A percentile compares a stretch with the other conserved stretches of the same genome.
Conservation (phyloP, 345 rosid genomes). For the Abelmoschus esculentus region DNA sequence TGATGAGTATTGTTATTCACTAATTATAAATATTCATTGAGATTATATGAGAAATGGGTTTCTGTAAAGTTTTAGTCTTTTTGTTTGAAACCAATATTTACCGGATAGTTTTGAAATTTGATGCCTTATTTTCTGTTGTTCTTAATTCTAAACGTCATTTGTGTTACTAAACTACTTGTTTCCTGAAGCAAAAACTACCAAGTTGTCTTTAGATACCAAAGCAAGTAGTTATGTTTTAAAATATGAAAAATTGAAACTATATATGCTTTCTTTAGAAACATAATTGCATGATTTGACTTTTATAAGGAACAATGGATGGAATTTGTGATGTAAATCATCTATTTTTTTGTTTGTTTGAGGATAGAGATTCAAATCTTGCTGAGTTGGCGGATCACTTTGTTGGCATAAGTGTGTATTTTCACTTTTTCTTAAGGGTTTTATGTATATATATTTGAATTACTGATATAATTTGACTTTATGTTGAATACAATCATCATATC, state of each 20-base stretch:
- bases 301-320: neutral
- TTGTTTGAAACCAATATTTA: no score
- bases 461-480: no score
- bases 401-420: no score
- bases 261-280: neutral
- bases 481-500: no score
- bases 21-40: neutral
- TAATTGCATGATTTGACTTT: neutral
- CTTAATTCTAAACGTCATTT: neutral
- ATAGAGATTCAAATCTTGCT: neutral
- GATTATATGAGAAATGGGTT: no score
- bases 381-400: neutral
- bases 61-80: no score
- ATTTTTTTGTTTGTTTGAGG: neutral
- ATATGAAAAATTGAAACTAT: neutral
- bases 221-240: no score
- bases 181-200: no score
- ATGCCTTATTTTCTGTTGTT: neutral
- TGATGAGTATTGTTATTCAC: neutral
- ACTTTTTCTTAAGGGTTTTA: no score
- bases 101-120: neutral
- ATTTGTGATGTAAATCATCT: neutral
- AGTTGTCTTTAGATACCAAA: no score
- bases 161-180: neutral
- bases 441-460: no score